phyloP scores from a whole-genome alignment of 331 rosid species.

The Stylosanthes scabra region DNA sequence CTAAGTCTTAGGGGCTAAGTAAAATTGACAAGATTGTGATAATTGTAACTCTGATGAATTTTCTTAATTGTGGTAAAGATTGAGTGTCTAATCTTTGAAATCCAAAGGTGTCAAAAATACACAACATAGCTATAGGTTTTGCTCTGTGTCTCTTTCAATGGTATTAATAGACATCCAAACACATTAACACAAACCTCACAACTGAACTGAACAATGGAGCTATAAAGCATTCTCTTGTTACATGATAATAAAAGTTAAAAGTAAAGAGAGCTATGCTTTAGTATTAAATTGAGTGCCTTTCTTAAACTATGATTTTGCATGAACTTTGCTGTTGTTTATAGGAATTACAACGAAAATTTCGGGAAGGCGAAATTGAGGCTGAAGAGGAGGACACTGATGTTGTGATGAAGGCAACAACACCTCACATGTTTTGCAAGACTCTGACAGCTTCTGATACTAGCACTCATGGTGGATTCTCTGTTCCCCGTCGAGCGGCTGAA shows the following conservation, averaged over 20 bases:
- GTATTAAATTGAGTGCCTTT: constrained; percentile 6
- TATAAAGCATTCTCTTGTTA: background rate
- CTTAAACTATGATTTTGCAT: constrained; percentile 15
- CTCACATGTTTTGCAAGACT: constrained; percentile 99
- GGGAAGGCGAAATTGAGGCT: constrained; percentile 57
- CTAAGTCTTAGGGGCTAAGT: constrained; percentile 27
- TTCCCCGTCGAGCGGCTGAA: constrained; percentile 99
- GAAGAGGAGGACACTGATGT: constrained; percentile 75
- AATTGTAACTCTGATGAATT: background rate
- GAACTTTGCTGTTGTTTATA: constrained; percentile 36
- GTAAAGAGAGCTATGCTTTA: background rate
- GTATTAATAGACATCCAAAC: constrained; percentile 6
- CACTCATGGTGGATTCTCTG: constrained; percentile 99
- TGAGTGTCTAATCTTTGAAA: constrained; percentile 10
- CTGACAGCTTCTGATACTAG: constrained; percentile 99
- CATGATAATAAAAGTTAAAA: background rate
- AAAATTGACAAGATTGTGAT: constrained; percentile 5
- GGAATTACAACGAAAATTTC: constrained; percentile 62
- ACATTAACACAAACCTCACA: background rate
- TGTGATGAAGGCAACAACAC: constrained; percentile 69
- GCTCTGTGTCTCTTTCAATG: constrained; percentile 16
- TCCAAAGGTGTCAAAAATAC: background rate
- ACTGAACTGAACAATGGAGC: background rate
- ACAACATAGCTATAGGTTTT: background rate
- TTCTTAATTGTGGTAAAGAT: constrained; percentile 14